Evolutionary conservation across 2,329 filamentous ascomycete genomes (phyloP), one percentile per base, ranked within the genome.

Genomic region (Neopestalotiopsis clavispora): DNA sequence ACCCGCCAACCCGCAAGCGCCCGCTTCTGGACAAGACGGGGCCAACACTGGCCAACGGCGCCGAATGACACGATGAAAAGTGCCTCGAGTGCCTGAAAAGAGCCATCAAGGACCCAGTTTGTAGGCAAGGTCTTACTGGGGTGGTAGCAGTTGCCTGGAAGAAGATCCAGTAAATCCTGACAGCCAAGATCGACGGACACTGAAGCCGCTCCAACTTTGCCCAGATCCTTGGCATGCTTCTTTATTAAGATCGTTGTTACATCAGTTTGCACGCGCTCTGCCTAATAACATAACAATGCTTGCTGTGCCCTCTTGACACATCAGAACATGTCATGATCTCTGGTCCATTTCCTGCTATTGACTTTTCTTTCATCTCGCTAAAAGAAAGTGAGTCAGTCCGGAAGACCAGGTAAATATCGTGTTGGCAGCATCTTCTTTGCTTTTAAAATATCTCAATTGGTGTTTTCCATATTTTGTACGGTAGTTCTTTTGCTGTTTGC

Each of bases 201-300:
- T 52, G 45, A 52, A 52, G 45, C 45, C 45, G 45, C 45, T 52
- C 45, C 45, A 52, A 52, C 20, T 52, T 52, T 52, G 45, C 45
- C 45, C 45, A 52, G 45, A 52, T n/a, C 45, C 42, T 52, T 52
- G 45, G 45, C 45, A 52, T 52, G 45, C 45, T 52, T 52, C 45
- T 52, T 20, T n/a, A 52, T 52, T n/a, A 52, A 52, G n/a, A 52
- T 52, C 45, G 17, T 20, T 52, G 17, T 23, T 20, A n/a, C 45
- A 52, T 17, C 45, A n/a, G 45, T n/a, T 52, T 9, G 17, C 45
- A 7, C 45, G 45, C 34, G 34, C 34, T 7, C 45, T 52, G 45
- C 45, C 45, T 52, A 49, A 20, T n/a, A 17, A 52, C 17, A 9
- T 20, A 52, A n/a, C 17, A 52, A n/a, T 17, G 45, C 45, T 52